phyloP scores from a whole-genome alignment of 306 rosid genomes.

The Canavalia ensiformis region DNA sequence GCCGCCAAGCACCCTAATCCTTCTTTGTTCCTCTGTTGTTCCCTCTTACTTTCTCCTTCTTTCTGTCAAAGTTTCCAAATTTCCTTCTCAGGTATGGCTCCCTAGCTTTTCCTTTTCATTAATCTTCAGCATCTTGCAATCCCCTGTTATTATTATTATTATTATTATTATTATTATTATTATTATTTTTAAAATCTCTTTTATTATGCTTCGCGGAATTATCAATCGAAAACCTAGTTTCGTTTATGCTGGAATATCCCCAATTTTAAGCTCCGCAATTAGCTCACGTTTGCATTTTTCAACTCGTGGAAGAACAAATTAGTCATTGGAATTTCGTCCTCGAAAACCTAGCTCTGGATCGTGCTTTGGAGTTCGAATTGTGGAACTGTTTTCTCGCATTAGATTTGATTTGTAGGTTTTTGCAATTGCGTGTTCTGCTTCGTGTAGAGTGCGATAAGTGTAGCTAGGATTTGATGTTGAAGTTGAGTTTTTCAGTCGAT shows the following conservation, averaged over 20 bases:
- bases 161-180: background rate
- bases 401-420: conserved; percentile 58
- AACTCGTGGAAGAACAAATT: conserved; percentile 7
- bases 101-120: background rate
- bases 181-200: background rate
- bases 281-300: conserved; percentile 41
- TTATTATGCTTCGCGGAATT: conserved; percentile 44
- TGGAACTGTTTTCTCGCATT: conserved; percentile 42
- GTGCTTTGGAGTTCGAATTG: conserved; percentile 48
- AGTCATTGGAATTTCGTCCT: conserved; percentile 48
- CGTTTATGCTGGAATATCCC: conserved; percentile 40
- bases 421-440: conserved; percentile 27
- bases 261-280: conserved; percentile 49
- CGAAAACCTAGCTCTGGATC: conserved; percentile 70
- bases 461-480: conserved; percentile 48
- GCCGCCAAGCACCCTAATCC: conserved; percentile 6
- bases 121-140: conserved; percentile 24
- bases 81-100: conserved; percentile 47
- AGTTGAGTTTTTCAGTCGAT: conserved; percentile 47
- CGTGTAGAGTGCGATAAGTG: conserved; percentile 8
- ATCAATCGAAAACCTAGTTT: conserved; percentile 64
- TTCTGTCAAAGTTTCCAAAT: conserved; percentile 42
- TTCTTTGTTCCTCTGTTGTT: background rate
- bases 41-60: conserved; percentile 40
- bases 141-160: background rate